Percentiles rank a stretch among this genome's conserved stretches.
phyloP scores from a whole-genome alignment of 192 early-diverging fungal genomes.

The Obelidium mucronatum region DNA sequence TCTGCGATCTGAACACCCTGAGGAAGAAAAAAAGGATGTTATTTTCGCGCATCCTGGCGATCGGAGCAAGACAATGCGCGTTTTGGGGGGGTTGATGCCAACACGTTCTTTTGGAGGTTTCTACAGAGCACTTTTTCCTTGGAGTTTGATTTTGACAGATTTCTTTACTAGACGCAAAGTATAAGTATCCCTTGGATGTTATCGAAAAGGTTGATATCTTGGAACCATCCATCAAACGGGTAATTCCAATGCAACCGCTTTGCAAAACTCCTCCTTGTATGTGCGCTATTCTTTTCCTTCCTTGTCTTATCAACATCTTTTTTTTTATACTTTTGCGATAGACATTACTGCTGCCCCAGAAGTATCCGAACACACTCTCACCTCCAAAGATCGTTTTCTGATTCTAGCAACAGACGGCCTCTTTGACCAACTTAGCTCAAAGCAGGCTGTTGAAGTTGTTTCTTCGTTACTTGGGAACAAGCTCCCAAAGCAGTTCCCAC shows the following conservation, averaged over 20 bases:
- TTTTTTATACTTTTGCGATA: constrained; percentile 46
- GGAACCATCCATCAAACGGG: background rate
- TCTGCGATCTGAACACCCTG: constrained; percentile 57
- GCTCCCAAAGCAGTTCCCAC: background rate
- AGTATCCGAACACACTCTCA: constrained; percentile 48
- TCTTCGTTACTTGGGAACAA: background rate
- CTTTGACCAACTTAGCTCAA: constrained; percentile 51
- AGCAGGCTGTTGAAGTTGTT: constrained; percentile 46
- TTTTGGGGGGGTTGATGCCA: constrained; percentile 61
- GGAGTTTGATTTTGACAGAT: too few relatives aligned
- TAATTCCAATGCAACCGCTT: constrained; percentile 20
- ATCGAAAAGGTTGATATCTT: constrained; percentile 27
- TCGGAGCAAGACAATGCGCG: constrained; percentile 35
- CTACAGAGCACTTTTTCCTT: too few relatives aligned
- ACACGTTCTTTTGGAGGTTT: constrained; percentile 57
- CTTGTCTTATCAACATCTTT: constrained; percentile 21
- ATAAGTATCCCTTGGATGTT: constrained; percentile 51
- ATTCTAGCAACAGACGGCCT: constrained; percentile 60
- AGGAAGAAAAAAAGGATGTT: constrained; percentile 48
- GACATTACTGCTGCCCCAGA: constrained; percentile 61
- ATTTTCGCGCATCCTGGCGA: constrained; percentile 25
- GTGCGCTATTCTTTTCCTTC: constrained; percentile 17
- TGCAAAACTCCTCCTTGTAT: constrained; percentile 19
- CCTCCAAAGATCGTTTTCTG: constrained; percentile 49
- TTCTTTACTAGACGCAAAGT: constrained; percentile 49